phyloP scores from a whole-genome alignment of 371 early-diverging fungal species.

The Dichotomocladium elegans region DNA sequence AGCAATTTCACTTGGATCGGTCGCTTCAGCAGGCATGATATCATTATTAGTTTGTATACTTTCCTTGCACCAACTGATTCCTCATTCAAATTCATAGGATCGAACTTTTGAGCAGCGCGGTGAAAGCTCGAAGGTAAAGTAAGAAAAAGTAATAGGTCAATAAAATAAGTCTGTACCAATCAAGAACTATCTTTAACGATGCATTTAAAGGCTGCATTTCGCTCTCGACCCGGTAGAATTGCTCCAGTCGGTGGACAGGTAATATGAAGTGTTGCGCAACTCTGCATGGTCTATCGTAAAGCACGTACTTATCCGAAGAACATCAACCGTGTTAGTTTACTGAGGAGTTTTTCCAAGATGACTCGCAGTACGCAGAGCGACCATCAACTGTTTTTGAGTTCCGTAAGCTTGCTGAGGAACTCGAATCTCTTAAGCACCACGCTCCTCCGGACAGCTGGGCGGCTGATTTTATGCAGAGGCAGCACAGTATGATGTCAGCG shows the following conservation, averaged over 20 bases:
- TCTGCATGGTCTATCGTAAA: neutral
- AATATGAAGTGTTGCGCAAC: neutral
- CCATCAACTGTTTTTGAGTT: constrained; percentile 49
- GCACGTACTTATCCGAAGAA: neutral
- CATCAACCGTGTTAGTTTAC: constrained; percentile 24
- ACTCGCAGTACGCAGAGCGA: constrained; percentile 26
- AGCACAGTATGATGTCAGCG: constrained; percentile 21
- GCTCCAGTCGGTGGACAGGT: constrained; percentile 15
- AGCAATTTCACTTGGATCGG: constrained; percentile 74
- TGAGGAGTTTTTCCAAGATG: constrained; percentile 45
- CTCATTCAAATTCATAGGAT: constrained; percentile 49
- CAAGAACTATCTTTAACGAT: too few relatives aligned
- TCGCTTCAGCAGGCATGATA: constrained; percentile 71
- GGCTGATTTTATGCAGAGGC: constrained; percentile 62
- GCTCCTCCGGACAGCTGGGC: constrained; percentile 54
- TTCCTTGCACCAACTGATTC: too few relatives aligned
- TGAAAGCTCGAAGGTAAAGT: constrained; percentile 53
- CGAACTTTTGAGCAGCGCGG: constrained; percentile 48
- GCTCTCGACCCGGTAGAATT: constrained; percentile 15
- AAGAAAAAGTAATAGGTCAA: constrained; percentile 2
- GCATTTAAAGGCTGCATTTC: constrained; percentile 24
- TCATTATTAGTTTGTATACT: constrained; percentile 1
- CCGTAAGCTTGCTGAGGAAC: constrained; percentile 51
- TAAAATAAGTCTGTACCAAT: neutral
- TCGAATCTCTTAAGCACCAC: constrained; percentile 43